phyloP scores from a whole-genome alignment of 805 yeast genomes.

The Yamadazyma phyllophila region DNA sequence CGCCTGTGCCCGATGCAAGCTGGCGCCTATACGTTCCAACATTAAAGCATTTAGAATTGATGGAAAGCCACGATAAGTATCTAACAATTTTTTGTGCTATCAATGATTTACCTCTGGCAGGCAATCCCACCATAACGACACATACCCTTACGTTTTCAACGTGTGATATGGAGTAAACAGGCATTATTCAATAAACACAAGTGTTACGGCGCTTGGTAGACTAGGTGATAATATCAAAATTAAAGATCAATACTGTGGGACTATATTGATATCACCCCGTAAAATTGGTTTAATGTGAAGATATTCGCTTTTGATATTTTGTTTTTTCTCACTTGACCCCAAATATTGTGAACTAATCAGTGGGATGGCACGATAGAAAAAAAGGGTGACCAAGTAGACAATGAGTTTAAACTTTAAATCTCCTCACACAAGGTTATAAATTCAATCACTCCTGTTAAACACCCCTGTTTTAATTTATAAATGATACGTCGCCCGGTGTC shows the following conservation, averaged over 20 bases:
- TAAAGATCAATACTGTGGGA: not conserved
- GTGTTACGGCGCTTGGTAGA: not conserved
- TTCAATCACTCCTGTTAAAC: not conserved
- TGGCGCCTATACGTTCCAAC: constrained; percentile 83
- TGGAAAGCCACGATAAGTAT: constrained; percentile 88
- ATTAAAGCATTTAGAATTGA: constrained; percentile 81
- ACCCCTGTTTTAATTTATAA: too few relatives aligned
- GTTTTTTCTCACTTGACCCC: too few relatives aligned
- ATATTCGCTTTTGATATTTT: too few relatives aligned
- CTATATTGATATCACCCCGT: not conserved
- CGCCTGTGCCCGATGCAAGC: constrained; percentile 44
- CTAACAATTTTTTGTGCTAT: constrained; percentile 93
- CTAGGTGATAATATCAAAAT: not conserved
- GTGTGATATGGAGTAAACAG: constrained; percentile 55
- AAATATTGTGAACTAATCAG: too few relatives aligned
- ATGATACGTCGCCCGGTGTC: not conserved
- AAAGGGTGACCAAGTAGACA: too few relatives aligned
- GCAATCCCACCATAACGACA: constrained; percentile 85
- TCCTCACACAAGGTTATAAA: not conserved
- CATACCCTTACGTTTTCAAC: constrained; percentile 75
- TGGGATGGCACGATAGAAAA: too few relatives aligned
- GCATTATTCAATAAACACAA: constrained; percentile 32
- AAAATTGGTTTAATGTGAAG: not conserved
- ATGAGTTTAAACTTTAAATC: not conserved
- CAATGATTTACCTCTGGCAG: constrained; percentile 91